Evolutionary conservation across 2,329 filamentous ascomycete genomes (phyloP), one percentile per base, ranked within the genome.

Genomic region (Talaromyces amestolkiae): DNA sequence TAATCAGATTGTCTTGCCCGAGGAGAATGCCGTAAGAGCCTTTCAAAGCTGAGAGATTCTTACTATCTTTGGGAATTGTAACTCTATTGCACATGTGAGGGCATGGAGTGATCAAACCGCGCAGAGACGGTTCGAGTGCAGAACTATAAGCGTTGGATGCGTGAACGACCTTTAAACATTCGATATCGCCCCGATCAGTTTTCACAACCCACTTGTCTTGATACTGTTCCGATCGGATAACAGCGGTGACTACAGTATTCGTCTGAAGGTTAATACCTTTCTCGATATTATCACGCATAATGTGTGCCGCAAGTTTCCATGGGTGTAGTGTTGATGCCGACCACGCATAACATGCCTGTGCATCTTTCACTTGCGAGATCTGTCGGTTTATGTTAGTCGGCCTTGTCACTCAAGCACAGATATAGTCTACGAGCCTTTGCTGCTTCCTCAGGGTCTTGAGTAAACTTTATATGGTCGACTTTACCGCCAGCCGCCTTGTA

Each of bases 21-120:
- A 59, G 19, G 24, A 59, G n/a, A 45, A 59, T 37, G 8, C 56
- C 56, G 22, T 59, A 59, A 45, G 56, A 59, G 39, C n/a, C n/a
- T 24, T 59, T 59, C 56, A 59, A 45, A 9, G 5, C 37, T 7
- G 37, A 22, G n/a, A 31, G 27, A 13, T 45, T 37, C 17, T 59
- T 22, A 45, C 56, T 59, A n/a, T 27, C 15, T 27, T 45, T 45
- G 39, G 56, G 56, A 3, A 39, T 15, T 31, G 45, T 19, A 6
- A 59, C 56, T 22, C n/a, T 59, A n/a, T 59, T 59, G 39, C 56
- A 59, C 56, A 59, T 59, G 15, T 59, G 56, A 59, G 56, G 56
- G n/a, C 22, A 59, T 27, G 56, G 56, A 2, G 56, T 59, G 15
- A 59, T 45, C 22, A 59, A 15, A 33, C 56, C 56, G 8, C 56